Evolutionary conservation across 306 rosid species (phyloP).

Genomic region (Pachyrhizus erosus): DNA sequence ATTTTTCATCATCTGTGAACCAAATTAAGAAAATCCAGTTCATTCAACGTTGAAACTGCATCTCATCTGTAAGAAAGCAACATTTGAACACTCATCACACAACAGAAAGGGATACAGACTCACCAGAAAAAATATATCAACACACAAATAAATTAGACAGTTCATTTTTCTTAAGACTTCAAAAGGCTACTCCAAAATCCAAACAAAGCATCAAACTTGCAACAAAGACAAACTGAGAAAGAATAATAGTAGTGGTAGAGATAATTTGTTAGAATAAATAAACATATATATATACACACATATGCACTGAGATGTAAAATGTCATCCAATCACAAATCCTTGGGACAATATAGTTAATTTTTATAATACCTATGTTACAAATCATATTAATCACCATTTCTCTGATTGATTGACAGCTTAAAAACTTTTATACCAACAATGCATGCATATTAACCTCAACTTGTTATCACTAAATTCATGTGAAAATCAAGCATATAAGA

Average conservation of each 20-base stretch:
- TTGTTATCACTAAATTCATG: conserved; percentile 7
- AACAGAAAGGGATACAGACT: conserved; percentile 11
- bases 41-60: background rate
- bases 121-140: conserved; percentile 15
- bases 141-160: conserved; percentile 17
- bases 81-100: conserved; percentile 27
- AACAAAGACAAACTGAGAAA: background rate
- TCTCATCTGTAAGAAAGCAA: conserved; percentile 22
- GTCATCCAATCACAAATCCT: background rate
- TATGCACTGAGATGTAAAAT: no score
- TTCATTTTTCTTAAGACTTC: conserved; percentile 20
- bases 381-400: background rate
- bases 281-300: no score
- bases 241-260: background rate
- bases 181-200: background rate
- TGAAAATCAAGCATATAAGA: conserved; percentile 3
- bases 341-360: background rate
- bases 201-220: conserved; percentile 28
- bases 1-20: conserved; percentile 27
- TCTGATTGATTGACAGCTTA: no score
- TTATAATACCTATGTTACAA: background rate
- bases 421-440: no score
- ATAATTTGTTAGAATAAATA: background rate
- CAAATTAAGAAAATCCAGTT: conserved; percentile 21
- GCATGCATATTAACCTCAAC: background rate